phyloP scores from a whole-genome alignment of 2,329 filamentous ascomycete species.

The Penicillium sp. region DNA sequence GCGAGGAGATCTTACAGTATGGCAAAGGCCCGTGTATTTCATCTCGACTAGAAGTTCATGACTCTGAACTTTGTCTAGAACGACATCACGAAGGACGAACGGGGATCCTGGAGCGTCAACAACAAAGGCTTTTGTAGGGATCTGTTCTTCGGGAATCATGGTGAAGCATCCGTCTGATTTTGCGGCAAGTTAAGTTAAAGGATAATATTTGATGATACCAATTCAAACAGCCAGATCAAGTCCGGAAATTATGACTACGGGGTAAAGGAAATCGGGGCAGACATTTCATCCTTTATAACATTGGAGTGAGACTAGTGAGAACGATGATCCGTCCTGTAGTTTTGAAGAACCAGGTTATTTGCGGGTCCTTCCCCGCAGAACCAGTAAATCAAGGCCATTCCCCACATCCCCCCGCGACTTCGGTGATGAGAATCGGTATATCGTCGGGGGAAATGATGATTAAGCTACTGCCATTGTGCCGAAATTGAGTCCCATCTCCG shows the following conservation, averaged over 20 bases:
- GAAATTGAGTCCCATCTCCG: neutral
- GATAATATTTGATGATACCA: neutral
- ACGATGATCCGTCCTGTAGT: neutral
- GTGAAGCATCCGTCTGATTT: neutral
- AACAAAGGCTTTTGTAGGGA: constrained; percentile 26
- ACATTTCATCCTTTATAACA: neutral
- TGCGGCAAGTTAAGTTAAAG: neutral
- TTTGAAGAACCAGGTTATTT: neutral
- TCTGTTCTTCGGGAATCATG: constrained; percentile 24
- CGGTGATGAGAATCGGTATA: constrained; percentile 14
- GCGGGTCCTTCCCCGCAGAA: constrained; percentile 13
- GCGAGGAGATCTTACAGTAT: constrained; percentile 26
- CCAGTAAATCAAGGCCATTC: constrained; percentile 4
- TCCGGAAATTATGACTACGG: neutral
- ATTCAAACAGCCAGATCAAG: neutral
- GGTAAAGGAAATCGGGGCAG: neutral
- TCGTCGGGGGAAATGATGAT: neutral
- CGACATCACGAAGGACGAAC: constrained; percentile 31
- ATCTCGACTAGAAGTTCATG: constrained; percentile 42
- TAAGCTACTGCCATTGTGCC: neutral
- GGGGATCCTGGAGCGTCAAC: constrained; percentile 20
- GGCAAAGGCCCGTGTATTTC: constrained; percentile 41
- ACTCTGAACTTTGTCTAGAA: constrained; percentile 29
- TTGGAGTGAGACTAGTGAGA: neutral
- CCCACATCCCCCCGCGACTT: constrained; percentile 10